phyloP scores from a whole-genome alignment of 148 eudicot genomes.

The Cornus florida region DNA sequence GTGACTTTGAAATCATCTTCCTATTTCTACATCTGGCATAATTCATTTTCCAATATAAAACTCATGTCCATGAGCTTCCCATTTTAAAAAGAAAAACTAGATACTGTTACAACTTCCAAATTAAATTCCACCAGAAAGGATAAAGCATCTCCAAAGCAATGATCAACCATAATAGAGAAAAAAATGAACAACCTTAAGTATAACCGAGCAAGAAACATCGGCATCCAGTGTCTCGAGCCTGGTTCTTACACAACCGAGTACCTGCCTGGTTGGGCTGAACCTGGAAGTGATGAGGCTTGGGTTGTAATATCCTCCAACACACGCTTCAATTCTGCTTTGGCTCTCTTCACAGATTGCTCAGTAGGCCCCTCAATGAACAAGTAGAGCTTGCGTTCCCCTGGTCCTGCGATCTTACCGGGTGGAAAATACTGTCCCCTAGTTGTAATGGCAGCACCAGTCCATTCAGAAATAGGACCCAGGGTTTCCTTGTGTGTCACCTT shows the following conservation, averaged over 20 bases:
- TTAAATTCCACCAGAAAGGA: neutral
- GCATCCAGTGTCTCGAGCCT: neutral
- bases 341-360: slow-evolving; percentile 79
- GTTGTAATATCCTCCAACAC: slow-evolving; percentile 75
- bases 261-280: slow-evolving; percentile 73
- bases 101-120: neutral
- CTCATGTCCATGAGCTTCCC: neutral
- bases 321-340: slow-evolving; percentile 68
- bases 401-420: slow-evolving; percentile 61
- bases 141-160: neutral
- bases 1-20: no score
- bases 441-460: slow-evolving; percentile 86
- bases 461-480: slow-evolving; percentile 75
- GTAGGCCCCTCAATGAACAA: slow-evolving; percentile 80
- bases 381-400: slow-evolving; percentile 71
- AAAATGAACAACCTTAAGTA: slow-evolving; percentile 21
- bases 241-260: slow-evolving; percentile 55
- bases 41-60: no score
- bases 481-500: slow-evolving; percentile 91
- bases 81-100: no score
- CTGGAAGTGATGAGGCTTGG: slow-evolving; percentile 73
- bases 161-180: neutral
- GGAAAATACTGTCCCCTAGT: slow-evolving; percentile 73
- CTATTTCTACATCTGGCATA: no score
- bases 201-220: slow-evolving; percentile 14